Base-by-base conservation (phyloP, 2,329 filamentous ascomycete genomes). In the Chaetomiaceae sp. region DNA sequence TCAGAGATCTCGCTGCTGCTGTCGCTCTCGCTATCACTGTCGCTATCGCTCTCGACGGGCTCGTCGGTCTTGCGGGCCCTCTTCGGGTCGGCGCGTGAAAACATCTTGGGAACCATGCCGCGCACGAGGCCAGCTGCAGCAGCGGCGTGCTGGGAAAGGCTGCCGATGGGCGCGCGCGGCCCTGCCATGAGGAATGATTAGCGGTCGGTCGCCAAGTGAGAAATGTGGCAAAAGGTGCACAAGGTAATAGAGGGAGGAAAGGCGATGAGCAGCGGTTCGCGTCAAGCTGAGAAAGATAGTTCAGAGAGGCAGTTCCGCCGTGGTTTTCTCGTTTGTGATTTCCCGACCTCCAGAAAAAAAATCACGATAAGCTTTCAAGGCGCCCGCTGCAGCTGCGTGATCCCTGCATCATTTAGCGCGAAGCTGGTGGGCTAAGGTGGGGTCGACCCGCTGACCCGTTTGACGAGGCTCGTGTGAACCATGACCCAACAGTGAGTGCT, bases 141-240 rank as follows among this genome's bases (percentile, higher is more conserved):
- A 17, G 52, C 46, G 14, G 58, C 52, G 46, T 64, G 62, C 45
- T 58, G 55, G 14, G 52, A 51, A 26, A 65, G 52, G 12, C 57
- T 60, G 45, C 60, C 61, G 36, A 63, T 52, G 42, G 57, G 58
- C 47, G 58, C 60, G 39, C 58, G 55, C 9, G 61, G 58, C 50
- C 57, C 57, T 41, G 57, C 51, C 58, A 60, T 60, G 26, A 40
- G 32, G 38, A 42, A 5, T 39, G 35, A 2, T 22, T 56, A 30
- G 37, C 42, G 12, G 41, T 19, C 19, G 15, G 20, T 32, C 15
- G 11, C 12, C n/a, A 20, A 27, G 15, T 19, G 6, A 24, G 18
- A 42, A 22, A 33, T 14, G 10, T 24, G 12, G 10, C 3, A 2
- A 11, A 15, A 12, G n/a, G 17, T 22, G 27, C 35, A 33, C n/a